A percentile compares a stretch with the other conserved stretches of the same genome.
phyloP scores from a whole-genome alignment of 805 yeast genomes.

The Pichia insulana region DNA sequence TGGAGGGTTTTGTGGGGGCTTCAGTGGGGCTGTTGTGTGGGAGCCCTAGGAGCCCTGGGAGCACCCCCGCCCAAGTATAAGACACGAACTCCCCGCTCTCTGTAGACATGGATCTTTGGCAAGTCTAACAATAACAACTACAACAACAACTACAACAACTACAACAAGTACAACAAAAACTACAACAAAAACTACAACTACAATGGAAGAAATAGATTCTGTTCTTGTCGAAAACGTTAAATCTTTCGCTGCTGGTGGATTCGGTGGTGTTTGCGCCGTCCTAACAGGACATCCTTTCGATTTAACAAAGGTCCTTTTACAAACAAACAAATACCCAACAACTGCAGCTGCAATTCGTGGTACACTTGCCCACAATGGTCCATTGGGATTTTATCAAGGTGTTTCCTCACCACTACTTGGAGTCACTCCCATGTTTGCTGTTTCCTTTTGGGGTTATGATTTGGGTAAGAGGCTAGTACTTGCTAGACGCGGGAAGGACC shows the following conservation, averaged over 20 bases:
- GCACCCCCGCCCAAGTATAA: too few species aligned
- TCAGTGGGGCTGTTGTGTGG: too few species aligned
- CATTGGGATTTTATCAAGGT: conserved; percentile 81
- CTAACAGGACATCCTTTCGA: conserved; percentile 96
- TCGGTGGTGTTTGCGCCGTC: conserved; percentile 95
- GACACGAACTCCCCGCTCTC: too few species aligned
- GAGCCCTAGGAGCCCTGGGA: too few species aligned
- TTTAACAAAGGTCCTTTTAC: conserved; percentile 83
- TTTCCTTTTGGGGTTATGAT: conserved; percentile 97
- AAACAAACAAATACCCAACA: conserved; percentile 61
- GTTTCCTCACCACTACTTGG: conserved; percentile 93
- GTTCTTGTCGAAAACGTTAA: conserved; percentile 67
- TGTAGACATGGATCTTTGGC: too few species aligned
- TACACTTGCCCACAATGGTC: conserved; percentile 68
- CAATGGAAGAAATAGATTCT: conserved; percentile 28
- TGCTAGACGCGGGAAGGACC: conserved; percentile 26
- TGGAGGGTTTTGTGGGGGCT: too few species aligned
- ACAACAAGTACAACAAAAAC: too few species aligned
- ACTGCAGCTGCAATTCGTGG: conserved; percentile 59
- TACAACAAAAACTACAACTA: too few species aligned
- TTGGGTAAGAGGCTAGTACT: conserved; percentile 74
- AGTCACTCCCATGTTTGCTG: conserved; percentile 97
- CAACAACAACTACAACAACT: too few species aligned
- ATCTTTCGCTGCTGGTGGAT: conserved; percentile 87
- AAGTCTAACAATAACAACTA: too few species aligned